phyloP scores from a whole-genome alignment of 2,329 filamentous ascomycete species.

The Verticillium nubilum region DNA sequence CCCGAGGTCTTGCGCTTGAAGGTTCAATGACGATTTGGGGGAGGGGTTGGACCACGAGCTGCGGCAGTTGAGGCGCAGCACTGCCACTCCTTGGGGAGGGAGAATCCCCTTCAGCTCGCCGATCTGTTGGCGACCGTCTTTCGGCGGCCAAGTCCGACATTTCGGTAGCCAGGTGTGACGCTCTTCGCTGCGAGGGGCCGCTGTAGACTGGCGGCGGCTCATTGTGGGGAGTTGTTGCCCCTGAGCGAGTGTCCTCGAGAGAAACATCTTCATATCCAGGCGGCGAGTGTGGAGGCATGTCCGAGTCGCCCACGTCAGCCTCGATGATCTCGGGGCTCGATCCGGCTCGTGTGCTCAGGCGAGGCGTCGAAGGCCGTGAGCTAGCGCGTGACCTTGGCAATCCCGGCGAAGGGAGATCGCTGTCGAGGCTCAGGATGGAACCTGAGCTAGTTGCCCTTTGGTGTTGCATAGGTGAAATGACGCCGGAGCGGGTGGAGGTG shows the following conservation, averaged over 20 bases:
- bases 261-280: constrained; percentile 50
- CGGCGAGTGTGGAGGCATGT: constrained; percentile 38
- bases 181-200: constrained; percentile 24
- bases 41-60: constrained; percentile 40
- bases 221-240: constrained; percentile 33
- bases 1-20: constrained; percentile 24
- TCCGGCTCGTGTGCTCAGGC: constrained; percentile 32
- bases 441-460: constrained; percentile 43
- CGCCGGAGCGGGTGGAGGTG: constrained; percentile 25
- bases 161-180: constrained; percentile 13
- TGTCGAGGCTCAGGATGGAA: constrained; percentile 50
- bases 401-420: constrained; percentile 34
- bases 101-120: constrained; percentile 9
- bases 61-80: constrained; percentile 44
- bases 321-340: constrained; percentile 49
- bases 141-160: constrained; percentile 8
- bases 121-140: constrained; percentile 1
- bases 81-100: constrained; percentile 2
- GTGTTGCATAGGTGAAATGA: constrained; percentile 28
- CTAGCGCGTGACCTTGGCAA: constrained; percentile 31
- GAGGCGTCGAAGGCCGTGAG: constrained; percentile 38
- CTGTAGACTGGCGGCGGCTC: constrained; percentile 49
- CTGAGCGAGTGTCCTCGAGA: constrained; percentile 32
- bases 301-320: constrained; percentile 39
- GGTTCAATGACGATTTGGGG: constrained; percentile 57